Evolutionary conservation across 345 rosid genomes (phyloP).

Genomic region (Clausena lansium): DNA sequence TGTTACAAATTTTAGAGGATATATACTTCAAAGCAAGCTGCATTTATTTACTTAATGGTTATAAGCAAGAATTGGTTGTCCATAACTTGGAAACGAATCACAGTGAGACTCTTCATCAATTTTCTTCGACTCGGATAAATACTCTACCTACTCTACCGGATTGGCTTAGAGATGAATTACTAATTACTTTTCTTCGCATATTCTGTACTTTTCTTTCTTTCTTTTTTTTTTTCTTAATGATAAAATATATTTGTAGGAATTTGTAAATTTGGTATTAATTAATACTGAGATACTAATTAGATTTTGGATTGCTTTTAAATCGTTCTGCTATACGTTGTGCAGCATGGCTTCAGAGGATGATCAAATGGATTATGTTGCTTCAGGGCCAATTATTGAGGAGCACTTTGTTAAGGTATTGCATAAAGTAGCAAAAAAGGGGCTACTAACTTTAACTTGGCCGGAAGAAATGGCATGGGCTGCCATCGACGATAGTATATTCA

Average conservation of each 20-base stretch:
- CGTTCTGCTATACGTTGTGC: neutral
- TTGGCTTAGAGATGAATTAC: neutral
- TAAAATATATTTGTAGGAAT: too few relatives aligned
- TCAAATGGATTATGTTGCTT: too few relatives aligned
- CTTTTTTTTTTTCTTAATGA: too few relatives aligned
- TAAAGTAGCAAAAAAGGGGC: too few relatives aligned
- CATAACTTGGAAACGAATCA: neutral
- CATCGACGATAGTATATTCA: neutral
- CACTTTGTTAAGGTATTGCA: neutral
- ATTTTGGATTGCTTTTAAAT: too few relatives aligned
- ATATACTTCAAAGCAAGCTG: neutral
- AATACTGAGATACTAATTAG: too few relatives aligned
- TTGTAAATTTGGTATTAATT: too few relatives aligned
- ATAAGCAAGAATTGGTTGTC: neutral
- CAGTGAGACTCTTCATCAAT: neutral
- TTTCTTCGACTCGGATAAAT: neutral
- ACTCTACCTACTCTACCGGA: neutral
- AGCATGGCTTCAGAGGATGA: neutral
- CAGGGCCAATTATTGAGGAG: neutral
- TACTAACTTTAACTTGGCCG: neutral
- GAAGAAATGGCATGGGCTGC: neutral
- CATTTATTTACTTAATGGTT: neutral
- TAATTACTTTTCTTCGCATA: too few relatives aligned
- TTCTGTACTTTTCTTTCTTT: too few relatives aligned
- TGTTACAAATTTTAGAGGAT: neutral